phyloP scores from a whole-genome alignment of 495 filamentous ascomycete species.

The Elasticomyces elasticus region DNA sequence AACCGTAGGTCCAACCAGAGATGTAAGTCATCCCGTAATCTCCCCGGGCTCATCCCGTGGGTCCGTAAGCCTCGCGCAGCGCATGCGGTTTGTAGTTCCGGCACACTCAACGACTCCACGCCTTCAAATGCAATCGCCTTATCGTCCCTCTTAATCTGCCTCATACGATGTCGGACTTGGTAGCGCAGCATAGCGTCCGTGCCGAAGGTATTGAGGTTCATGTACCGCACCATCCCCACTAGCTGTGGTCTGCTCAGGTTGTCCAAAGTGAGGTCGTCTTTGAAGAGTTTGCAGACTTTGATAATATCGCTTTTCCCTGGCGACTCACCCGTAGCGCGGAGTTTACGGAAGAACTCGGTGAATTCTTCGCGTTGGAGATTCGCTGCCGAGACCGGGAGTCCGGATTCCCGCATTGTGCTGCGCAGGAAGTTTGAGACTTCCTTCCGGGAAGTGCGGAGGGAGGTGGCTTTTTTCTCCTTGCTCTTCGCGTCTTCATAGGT shows the following conservation, averaged over 20 bases:
- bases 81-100: slow-evolving; percentile 84
- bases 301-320: slow-evolving; percentile 87
- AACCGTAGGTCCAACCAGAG: slow-evolving; percentile 92
- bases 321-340: slow-evolving; percentile 74
- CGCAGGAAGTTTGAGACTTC: slow-evolving; percentile 89
- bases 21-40: slow-evolving; percentile 81
- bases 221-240: slow-evolving; percentile 95
- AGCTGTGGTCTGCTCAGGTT: slow-evolving; percentile 92
- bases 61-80: slow-evolving; percentile 87
- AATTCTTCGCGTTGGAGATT: slow-evolving; percentile 92
- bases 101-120: slow-evolving; percentile 81
- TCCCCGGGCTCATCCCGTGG: slow-evolving; percentile 75
- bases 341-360: slow-evolving; percentile 92
- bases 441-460: slow-evolving; percentile 75
- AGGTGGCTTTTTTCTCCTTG: slow-evolving; percentile 77
- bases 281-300: slow-evolving; percentile 99
- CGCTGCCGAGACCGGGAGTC: slow-evolving; percentile 72
- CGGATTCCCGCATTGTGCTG: slow-evolving; percentile 83
- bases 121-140: slow-evolving; percentile 91
- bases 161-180: slow-evolving; percentile 93
- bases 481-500: slow-evolving; percentile 90
- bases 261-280: slow-evolving; percentile 94
- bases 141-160: slow-evolving; percentile 97
- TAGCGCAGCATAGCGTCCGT: slow-evolving; percentile 97
- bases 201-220: slow-evolving; percentile 94